These are phyloP conservation scores for Scopulariopsis brevicaulis DNA, from an alignment of 2,329 filamentous ascomycete species.

Conservation along the genomic window DNA sequence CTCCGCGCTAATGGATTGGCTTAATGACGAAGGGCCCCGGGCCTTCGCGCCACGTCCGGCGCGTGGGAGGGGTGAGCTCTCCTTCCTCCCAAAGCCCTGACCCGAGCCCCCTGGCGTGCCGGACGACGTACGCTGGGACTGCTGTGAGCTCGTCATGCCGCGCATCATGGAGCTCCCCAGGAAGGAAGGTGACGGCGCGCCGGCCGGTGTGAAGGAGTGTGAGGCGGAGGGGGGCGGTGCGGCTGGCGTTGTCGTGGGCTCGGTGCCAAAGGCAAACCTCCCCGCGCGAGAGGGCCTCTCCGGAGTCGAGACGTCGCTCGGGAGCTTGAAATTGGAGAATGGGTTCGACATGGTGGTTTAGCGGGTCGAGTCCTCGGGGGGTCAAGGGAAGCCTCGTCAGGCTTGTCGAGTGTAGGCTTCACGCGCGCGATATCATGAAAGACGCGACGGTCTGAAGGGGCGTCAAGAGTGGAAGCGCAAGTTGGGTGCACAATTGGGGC, in stretches of 20 bases:
- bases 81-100: constrained; percentile 24
- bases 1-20: constrained; percentile 23
- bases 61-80: constrained; percentile 32
- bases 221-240: constrained; percentile 39
- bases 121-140: constrained; percentile 22
- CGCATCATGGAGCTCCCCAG: constrained; percentile 42
- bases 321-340: constrained; percentile 31
- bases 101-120: constrained; percentile 14
- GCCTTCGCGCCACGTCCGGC: constrained; percentile 28
- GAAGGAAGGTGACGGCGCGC: constrained; percentile 42
- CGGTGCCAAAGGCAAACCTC: constrained; percentile 25
- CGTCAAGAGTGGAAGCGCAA: not conserved
- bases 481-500: not conserved
- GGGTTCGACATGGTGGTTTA: constrained; percentile 24
- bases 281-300: constrained; percentile 15
- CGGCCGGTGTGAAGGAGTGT: constrained; percentile 43
- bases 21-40: constrained; percentile 39
- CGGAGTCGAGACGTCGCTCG: constrained; percentile 35
- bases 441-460: not conserved
- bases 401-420: not conserved
- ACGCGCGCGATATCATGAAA: not conserved
- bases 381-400: not conserved
- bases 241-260: constrained; percentile 41
- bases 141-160: constrained; percentile 24
- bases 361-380: not conserved